Evolutionary conservation across 768 basidiomycete genomes (phyloP), one percentile per base, ranked within the genome.

Genomic region (Boletellus ananas): DNA sequence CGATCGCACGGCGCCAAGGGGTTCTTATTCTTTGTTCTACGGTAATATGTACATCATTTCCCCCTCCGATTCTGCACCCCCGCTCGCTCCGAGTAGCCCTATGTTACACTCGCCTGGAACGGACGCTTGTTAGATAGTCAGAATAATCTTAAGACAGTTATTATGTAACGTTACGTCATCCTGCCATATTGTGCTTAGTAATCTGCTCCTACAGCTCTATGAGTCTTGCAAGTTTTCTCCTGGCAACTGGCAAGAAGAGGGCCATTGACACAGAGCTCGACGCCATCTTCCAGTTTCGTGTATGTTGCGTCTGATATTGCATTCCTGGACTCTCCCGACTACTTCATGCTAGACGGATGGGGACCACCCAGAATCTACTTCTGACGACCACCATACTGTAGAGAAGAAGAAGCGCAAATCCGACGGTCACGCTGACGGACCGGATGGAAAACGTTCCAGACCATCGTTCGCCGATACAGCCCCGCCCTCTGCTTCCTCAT

Each of bases 211-310:
- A 18, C 14, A 16, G 10, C 39, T 12, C 18, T 39, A 83, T 84
- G 81, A 80, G 77, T 61, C 75, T 84, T 20, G 70, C 81, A 17
- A 76, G 79, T 1, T 65, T 84, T 40, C 73, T 85, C 0, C 64
- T 83, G 16, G 59, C 61, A n/a, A 34, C 55, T 29, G 64, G 66
- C 11, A 73, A 68, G 42, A 66, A 63, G 7, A 72, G 71, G 43
- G 63, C 62, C 6, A 69, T 84, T 31, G 86, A 88, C 59, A 67
- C 67, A 4, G 85, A 84, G 40, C 72, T 90, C 9, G 84, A 87
- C 58, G 73, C 75, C 21, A 58, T 90, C 25, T 87, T 90, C 61
- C 74, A 74, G 27, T 61, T 75, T 34, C 75, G 77, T 53, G 83
- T 82, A 52, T 55, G 79, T 64, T 36, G n/a, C 36, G 36, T 29